phyloP scores from a whole-genome alignment of 768 basidiomycete species.

The Tubosaeta sp. region DNA sequence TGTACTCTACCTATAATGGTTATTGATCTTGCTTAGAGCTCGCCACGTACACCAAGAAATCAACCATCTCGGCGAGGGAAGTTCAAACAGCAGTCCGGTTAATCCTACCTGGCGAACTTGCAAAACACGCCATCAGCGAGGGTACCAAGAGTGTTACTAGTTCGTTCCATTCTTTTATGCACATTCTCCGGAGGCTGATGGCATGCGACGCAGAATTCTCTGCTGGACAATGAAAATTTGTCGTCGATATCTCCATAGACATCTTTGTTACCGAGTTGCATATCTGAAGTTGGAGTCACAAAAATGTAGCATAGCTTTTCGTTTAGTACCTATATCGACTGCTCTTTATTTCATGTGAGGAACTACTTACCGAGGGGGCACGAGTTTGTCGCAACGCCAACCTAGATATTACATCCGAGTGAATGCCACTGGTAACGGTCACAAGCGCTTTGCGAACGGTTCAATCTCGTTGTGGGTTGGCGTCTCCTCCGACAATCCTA shows the following conservation, averaged over 20 bases:
- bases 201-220: conserved; percentile 23
- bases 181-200: neutral
- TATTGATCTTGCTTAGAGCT: conserved; percentile 38
- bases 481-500: too few species aligned
- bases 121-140: conserved; percentile 74
- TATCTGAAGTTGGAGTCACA: neutral
- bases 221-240: conserved; percentile 9
- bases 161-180: conserved; percentile 8
- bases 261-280: neutral
- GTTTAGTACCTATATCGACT: too few species aligned
- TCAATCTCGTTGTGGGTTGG: too few species aligned
- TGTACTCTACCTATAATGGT: neutral
- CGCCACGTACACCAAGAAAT: conserved; percentile 67
- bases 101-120: conserved; percentile 67
- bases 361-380: neutral
- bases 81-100: conserved; percentile 68
- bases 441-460: too few species aligned
- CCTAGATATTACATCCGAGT: too few species aligned
- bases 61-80: conserved; percentile 69
- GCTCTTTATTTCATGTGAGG: too few species aligned
- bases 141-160: conserved; percentile 62
- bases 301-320: conserved; percentile 20
- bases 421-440: too few species aligned
- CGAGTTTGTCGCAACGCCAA: too few species aligned
- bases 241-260: neutral